A percentile compares a stretch with the other conserved stretches of the same genome.
phyloP scores from a whole-genome alignment of 2,329 filamentous ascomycete genomes.

The Tolypocladium amazonense region DNA sequence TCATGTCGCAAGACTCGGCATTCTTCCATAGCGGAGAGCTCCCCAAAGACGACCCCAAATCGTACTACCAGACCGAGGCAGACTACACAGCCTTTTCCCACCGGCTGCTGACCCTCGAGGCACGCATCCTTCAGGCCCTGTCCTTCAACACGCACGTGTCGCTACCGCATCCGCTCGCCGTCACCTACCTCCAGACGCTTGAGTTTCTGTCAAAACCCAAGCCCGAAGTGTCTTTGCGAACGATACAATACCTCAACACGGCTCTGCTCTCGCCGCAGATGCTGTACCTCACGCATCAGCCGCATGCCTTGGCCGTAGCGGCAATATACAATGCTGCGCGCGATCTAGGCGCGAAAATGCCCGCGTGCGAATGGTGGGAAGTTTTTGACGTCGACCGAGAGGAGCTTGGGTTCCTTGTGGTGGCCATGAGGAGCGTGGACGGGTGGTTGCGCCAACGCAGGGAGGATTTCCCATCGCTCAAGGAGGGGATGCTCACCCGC shows the following conservation, averaged over 20 bases:
- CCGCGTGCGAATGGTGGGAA: conserved; percentile 89
- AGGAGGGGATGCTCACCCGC: conserved; percentile 44
- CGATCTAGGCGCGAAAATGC: conserved; percentile 66
- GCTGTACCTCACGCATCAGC: conserved; percentile 87
- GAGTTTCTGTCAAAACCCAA: conserved; percentile 46
- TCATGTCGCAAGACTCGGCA: conserved; percentile 52
- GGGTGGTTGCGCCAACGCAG: conserved; percentile 54
- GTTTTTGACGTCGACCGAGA: conserved; percentile 94
- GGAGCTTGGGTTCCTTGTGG: conserved; percentile 85
- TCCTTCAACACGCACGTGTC: conserved; percentile 79
- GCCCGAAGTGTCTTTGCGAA: conserved; percentile 48
- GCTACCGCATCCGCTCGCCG: conserved; percentile 73
- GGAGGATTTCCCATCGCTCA: conserved; percentile 39
- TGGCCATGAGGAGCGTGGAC: conserved; percentile 71
- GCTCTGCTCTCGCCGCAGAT: conserved; percentile 79
- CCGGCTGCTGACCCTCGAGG: conserved; percentile 63
- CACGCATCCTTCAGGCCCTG: conserved; percentile 62
- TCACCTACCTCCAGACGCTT: conserved; percentile 88
- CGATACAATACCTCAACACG: conserved; percentile 74
- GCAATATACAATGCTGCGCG: conserved; percentile 84
- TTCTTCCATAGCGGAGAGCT: conserved; percentile 33
- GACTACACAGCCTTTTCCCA: conserved; percentile 56
- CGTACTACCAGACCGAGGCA: conserved; percentile 63
- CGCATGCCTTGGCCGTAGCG: conserved; percentile 71
- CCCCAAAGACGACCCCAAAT: conserved; percentile 30